Percentiles rank a stretch among this genome's conserved stretches.
These are phyloP conservation scores for Aethionema arabicum DNA, from an alignment of 345 rosid genomes.

Conservation along the genomic window DNA sequence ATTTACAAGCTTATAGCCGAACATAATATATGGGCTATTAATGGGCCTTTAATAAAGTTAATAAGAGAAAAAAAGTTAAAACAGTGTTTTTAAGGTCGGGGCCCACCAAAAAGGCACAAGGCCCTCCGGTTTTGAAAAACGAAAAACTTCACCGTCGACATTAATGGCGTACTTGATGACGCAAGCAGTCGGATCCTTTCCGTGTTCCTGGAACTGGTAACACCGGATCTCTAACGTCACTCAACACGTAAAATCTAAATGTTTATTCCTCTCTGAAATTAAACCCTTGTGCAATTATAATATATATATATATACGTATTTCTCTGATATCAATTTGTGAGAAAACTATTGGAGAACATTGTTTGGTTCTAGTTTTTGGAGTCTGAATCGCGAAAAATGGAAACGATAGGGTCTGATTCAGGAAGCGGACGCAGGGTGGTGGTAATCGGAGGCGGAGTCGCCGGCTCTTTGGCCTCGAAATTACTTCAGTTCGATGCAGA, in stretches of 20 bases:
- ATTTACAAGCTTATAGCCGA: too few relatives aligned
- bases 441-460: constrained; percentile 65
- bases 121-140: neutral
- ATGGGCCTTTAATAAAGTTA: too few relatives aligned
- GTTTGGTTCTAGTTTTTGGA: neutral
- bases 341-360: neutral
- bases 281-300: neutral
- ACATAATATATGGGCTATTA: too few relatives aligned
- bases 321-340: too few relatives aligned
- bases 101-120: too few relatives aligned
- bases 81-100: too few relatives aligned
- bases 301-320: constrained; percentile 1
- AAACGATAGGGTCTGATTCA: constrained; percentile 8
- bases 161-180: neutral
- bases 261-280: neutral
- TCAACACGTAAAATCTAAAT: neutral
- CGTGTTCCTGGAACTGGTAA: neutral
- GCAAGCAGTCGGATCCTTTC: neutral
- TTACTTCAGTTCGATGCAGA: constrained; percentile 57
- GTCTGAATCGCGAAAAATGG: constrained; percentile 12
- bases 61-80: too few relatives aligned
- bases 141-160: neutral
- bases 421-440: constrained; percentile 43
- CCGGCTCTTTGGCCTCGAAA: constrained; percentile 55
- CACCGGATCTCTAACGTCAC: neutral